These are phyloP conservation scores for Trichoderma koningii DNA, from an alignment of 2,329 filamentous ascomycete genomes.

Conservation along the genomic window DNA sequence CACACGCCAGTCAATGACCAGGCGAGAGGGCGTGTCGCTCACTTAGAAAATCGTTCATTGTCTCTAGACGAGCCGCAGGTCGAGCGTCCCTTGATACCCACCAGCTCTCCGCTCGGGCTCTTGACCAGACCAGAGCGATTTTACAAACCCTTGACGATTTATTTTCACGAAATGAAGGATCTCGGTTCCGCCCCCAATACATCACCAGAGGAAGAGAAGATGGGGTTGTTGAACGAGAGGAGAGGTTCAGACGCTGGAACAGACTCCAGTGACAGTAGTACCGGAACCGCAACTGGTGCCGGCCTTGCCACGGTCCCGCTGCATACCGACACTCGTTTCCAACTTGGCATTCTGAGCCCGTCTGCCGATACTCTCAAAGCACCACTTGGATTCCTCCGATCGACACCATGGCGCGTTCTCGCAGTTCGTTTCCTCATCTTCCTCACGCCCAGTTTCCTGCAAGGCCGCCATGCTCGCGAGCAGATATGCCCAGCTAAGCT, in stretches of 20 bases:
- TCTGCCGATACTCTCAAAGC: slow-evolving; percentile 34
- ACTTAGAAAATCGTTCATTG: neutral
- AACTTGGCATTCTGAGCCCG: slow-evolving; percentile 33
- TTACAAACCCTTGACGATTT: slow-evolving; percentile 3
- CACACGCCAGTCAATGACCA: neutral
- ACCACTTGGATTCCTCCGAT: slow-evolving; percentile 36
- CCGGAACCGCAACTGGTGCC: slow-evolving; percentile 16
- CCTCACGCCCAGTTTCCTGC: slow-evolving; percentile 56
- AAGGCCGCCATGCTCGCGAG: slow-evolving; percentile 47
- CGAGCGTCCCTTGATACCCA: neutral
- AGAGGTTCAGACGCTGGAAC: slow-evolving; percentile 50
- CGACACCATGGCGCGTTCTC: slow-evolving; percentile 43
- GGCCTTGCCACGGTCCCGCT: slow-evolving; percentile 9
- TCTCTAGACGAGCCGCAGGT: neutral
- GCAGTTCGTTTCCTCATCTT: slow-evolving; percentile 47
- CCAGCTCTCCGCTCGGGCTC: neutral
- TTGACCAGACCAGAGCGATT: neutral
- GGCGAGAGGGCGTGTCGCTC: neutral
- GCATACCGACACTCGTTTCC: slow-evolving; percentile 38
- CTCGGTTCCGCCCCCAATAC: slow-evolving; percentile 41
- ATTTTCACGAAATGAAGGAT: slow-evolving; percentile 46
- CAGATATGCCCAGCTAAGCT: slow-evolving; percentile 46
- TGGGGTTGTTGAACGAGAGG: slow-evolving; percentile 47
- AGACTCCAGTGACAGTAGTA: slow-evolving; percentile 39
- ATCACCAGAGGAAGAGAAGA: slow-evolving; percentile 48